Base-by-base conservation (phyloP, 176 grass and related monocot genomes). In the Musa schizocarpa region DNA sequence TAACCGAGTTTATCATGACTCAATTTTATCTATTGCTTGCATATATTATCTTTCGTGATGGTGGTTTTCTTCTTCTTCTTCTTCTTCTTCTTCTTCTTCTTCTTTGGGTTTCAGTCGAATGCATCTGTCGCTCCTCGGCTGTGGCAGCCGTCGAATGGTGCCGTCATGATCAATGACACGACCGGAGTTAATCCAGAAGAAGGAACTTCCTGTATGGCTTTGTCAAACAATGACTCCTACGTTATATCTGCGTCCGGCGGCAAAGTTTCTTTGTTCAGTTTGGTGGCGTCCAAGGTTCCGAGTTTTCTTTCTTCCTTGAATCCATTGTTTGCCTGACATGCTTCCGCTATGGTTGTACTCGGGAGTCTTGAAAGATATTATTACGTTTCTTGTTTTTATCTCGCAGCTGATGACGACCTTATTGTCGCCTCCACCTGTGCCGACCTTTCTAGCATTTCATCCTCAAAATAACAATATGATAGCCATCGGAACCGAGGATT, bases 391-490 rank as follows among this genome's bases (percentile, higher is more conserved):
- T 22, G 50, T 68, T 11, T 24, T 34, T 65, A 23, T 72, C 80
- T 76, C 8, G 63, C 81, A 99, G 90, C 88, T 99, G 17, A 99
- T 99, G 96, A 99, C 96, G 74, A 99, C 96, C 24, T 92, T 99
- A 67, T 95, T 99, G 96, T 80, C 96, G 14, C 96, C 96, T 19
- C 88, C 96, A 11, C 96, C 96, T 74, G 96, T 91, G 34, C 91
- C 96, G 25, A 95, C 91, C 74, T 99, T 92, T 67, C 77, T 99
- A 2, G 91, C 96, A 11, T 99, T 99, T 74, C 96, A 99, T 79
- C 96, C 96, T 53, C 96, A 95, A 80, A 91, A 99, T 78, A 99
- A 99, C 79, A 99, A 99, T 87, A 95, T 99, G 53, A 95, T 99
- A 68, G 96, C 96, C 73, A 99, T 99, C 50, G 96, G 96, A 81